phyloP scores from a whole-genome alignment of 2,329 filamentous ascomycete species.

The Cadophora luteo-olivacea region DNA sequence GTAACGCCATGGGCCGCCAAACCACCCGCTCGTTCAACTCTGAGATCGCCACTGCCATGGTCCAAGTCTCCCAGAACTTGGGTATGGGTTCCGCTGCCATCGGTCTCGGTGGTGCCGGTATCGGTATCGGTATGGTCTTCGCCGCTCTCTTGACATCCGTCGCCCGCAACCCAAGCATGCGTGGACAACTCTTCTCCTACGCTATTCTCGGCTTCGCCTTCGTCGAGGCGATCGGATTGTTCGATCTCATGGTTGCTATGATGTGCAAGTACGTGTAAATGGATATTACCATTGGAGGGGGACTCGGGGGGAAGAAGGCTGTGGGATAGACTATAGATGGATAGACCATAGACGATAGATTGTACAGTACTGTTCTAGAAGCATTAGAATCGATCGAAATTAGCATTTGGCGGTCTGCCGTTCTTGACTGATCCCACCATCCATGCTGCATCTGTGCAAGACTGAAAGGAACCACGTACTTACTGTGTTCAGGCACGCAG shows the following conservation, averaged over 20 bases:
- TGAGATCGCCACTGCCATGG: conserved; percentile 86
- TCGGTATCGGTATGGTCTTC: conserved; percentile 96
- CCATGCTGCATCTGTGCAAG: background rate
- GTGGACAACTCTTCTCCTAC: conserved; percentile 95
- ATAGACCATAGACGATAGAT: conserved; percentile 31
- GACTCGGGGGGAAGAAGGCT: background rate
- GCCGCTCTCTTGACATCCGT: conserved; percentile 87
- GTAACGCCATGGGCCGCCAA: conserved; percentile 61
- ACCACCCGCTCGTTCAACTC: conserved; percentile 80
- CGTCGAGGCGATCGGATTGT: conserved; percentile 90
- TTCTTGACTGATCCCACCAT: background rate
- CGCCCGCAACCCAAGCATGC: conserved; percentile 92
- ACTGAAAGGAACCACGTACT: background rate
- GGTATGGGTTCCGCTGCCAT: conserved; percentile 91
- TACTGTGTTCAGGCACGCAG: background rate
- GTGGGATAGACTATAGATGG: conserved; percentile 23
- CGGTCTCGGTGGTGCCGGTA: conserved; percentile 90
- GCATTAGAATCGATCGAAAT: conserved; percentile 29
- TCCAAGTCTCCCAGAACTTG: conserved; percentile 89
- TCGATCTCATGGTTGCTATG: conserved; percentile 91
- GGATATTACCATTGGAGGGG: conserved; percentile 13
- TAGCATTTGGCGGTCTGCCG: conserved; percentile 12
- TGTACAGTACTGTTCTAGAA: conserved; percentile 33
- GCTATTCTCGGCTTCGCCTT: conserved; percentile 96
- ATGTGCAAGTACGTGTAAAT: conserved; percentile 82